Percentiles rank a stretch among this genome's conserved stretches.
These are phyloP conservation scores for Selaginella moellendorffii DNA, from an alignment of 75 land plant genomes.

Conservation along the genomic window DNA sequence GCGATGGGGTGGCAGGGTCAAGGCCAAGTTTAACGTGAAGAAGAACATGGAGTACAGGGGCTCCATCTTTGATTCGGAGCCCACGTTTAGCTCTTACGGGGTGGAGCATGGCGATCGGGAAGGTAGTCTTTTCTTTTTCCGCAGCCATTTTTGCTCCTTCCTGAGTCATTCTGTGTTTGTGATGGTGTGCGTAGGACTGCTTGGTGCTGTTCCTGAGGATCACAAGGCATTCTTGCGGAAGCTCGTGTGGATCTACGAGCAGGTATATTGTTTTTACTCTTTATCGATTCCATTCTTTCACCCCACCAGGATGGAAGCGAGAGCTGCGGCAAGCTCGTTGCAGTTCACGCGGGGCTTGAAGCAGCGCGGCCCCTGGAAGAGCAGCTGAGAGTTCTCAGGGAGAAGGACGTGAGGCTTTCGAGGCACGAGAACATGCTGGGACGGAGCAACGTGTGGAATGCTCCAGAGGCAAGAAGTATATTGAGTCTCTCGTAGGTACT, in stretches of 20 bases:
- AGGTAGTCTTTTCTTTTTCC: slow-evolving; percentile 26
- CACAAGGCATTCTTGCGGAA: slow-evolving; percentile 68
- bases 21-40: slow-evolving; percentile 30
- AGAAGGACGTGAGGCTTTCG: slow-evolving; percentile 43
- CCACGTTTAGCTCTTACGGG: slow-evolving; percentile 87
- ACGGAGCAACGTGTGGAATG: slow-evolving; percentile 68
- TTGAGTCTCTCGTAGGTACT: not conserved
- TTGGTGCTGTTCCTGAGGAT: slow-evolving; percentile 52
- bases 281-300: too few species aligned
- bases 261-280: too few species aligned
- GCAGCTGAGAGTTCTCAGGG: slow-evolving; percentile 38
- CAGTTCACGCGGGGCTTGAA: slow-evolving; percentile 88
- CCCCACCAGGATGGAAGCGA: slow-evolving; percentile 26
- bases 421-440: slow-evolving; percentile 54
- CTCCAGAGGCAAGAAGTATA: slow-evolving; percentile 43
- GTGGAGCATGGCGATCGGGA: slow-evolving; percentile 65
- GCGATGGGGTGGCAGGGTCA: slow-evolving; percentile 71
- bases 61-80: slow-evolving; percentile 72
- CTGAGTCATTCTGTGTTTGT: too few species aligned
- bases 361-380: slow-evolving; percentile 31
- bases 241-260: slow-evolving; percentile 82
- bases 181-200: slow-evolving; percentile 48
- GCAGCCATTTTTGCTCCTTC: too few species aligned
- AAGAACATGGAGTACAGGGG: slow-evolving; percentile 63
- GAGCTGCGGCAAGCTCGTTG: slow-evolving; percentile 47